Evolutionary conservation across 2,329 filamentous ascomycete genomes (phyloP), one percentile per base, ranked within the genome.

Genomic region (Cadophora malorum): DNA sequence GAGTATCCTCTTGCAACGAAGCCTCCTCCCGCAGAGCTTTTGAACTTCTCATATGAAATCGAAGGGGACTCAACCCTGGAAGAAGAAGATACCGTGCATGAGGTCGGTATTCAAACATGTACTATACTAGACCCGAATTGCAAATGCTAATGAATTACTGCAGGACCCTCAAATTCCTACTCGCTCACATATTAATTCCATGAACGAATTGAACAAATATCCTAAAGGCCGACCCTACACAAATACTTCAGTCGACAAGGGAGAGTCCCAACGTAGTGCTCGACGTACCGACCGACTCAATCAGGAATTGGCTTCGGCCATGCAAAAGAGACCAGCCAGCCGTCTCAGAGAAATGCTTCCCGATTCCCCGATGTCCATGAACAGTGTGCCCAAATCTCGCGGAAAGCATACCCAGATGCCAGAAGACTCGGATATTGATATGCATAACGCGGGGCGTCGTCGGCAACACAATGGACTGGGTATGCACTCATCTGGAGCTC

Each of bases 1-100:
- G 89, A 96, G 74, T 99, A 97, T 78, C 96, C 96, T 49, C 84
- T 99, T 35, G 95, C 95, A 47, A 86, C 87, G 70, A 90, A 92
- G 61, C 91, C 93, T 0, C 97, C 94, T 1, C 96, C 96, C 1
- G 86, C 89, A 19, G 90, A 91, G 63, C 83, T 99, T 69, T 88
- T 89, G 70, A 89, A 89, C 66, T 91, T 98, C 77, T 89, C 87
- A 50, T 94, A 97, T 74, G 88, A 90, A 63, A 82, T 91, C 45
- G 86, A 87, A 59, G 86, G 88, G 55, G 82, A 83, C n/a, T 33
- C 68, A 25, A 65, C 70, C 23, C 61, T 64, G 49, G 63, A 63
- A 41, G 69, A 70, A 52, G 63, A 63, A 55, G 63, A 68, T 53
- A 45, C 16, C n/a, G 23, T 63, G 5, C 23, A 33, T 33, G 41